These are phyloP conservation scores for Hibiscus trionum DNA, from an alignment of 345 rosid genomes.

Conservation along the genomic window DNA sequence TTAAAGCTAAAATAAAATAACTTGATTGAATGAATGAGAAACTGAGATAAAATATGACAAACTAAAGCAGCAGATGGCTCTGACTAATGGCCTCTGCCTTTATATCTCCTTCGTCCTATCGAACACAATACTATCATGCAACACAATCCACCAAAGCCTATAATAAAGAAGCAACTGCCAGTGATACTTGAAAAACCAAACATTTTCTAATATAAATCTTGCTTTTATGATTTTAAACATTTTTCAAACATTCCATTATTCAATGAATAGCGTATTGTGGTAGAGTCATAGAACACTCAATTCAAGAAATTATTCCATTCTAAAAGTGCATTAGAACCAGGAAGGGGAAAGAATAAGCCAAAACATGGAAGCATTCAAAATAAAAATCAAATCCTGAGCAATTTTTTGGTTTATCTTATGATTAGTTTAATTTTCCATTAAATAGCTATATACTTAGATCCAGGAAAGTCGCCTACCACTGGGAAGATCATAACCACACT, in stretches of 20 bases:
- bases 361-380: not conserved
- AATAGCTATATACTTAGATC: not conserved
- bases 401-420: no score
- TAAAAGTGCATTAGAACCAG: not conserved
- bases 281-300: not conserved
- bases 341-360: conserved; percentile 9
- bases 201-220: conserved; percentile 5
- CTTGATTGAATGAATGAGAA: not conserved
- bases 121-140: not conserved
- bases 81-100: not conserved
- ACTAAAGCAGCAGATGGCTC: not conserved
- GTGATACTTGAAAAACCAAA: not conserved
- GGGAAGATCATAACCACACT: conserved; percentile 44
- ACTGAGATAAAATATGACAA: not conserved
- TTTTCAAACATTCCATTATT: not conserved
- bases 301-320: not conserved
- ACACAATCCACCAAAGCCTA: not conserved
- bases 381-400: not conserved
- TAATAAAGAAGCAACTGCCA: not conserved
- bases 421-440: conserved; percentile 5
- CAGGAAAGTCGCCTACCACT: conserved; percentile 47
- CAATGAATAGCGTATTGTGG: not conserved
- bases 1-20: not conserved
- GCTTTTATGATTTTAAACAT: not conserved
- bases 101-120: not conserved